Base-by-base conservation (phyloP, 148 eudicot genomes). In the Camellia lanceoleosa region DNA sequence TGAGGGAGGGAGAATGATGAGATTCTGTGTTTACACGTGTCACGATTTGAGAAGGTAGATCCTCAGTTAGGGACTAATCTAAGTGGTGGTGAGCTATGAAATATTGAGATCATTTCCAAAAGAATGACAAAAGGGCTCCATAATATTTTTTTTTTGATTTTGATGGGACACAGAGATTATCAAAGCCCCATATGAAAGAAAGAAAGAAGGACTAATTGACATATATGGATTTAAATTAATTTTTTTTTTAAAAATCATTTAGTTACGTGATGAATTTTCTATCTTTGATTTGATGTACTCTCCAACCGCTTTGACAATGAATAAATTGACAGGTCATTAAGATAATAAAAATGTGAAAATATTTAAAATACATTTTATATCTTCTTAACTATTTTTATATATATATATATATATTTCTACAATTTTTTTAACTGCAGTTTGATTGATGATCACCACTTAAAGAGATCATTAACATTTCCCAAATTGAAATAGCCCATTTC, bases 41-140 rank as follows among this genome's bases (percentile, higher is more conserved):
- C 58, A n/a, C 10, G 3, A 3, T 72, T 20, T 14, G 4, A 73
- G 44, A 54, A 73, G 44, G 19, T 52, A 30, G 0, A 30, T 43
- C 58, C 62, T 46, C 52, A 43, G 23, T 1, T 74, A 41, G 15
- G 49, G 79, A 81, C 83, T 75, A 81, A 81, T 46, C 60, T 30
- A 19, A 68, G 83, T 81, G 83, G 83, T 68, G 44, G 38, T 55
- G 52, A 51, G 43, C 74, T 58, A 14, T 47, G 10, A 80, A 20
- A 71, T 46, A 6, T 2, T 49, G 52, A 49, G 52, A 49, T 49
- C 52, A 49, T 69, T 44, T 19, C 54, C 2, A 16, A 44, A 46
- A 20, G 59, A 49, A 19, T n/a, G 46, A 49, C 59, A 19, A 51
- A 20, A 20, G 61, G 76, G 76, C 44, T 55, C 76, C 76, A 73